A percentile compares a stretch with the other conserved stretches of the same genome.
Evolutionary conservation across 768 basidiomycete genomes (phyloP).

Genomic region (Podaxis carcinomalis): DNA sequence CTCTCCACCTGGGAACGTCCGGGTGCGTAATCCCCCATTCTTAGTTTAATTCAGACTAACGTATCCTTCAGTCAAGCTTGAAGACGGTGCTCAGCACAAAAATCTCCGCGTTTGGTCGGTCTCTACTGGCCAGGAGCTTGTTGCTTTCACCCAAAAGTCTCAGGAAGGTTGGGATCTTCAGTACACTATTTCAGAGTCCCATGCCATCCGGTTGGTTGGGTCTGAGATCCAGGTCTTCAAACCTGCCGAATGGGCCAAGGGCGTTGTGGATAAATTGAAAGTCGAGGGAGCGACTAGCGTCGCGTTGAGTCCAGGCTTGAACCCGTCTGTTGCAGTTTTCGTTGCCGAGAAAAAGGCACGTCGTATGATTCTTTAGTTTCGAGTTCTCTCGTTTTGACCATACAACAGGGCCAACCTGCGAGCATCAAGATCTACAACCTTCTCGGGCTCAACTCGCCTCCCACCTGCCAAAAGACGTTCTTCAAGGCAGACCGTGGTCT

Average conservation of each 20-base stretch:
- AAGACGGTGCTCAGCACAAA: constrained; percentile 88
- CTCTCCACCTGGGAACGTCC: constrained; percentile 95
- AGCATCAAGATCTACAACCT: constrained; percentile 83
- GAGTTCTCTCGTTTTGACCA: background rate
- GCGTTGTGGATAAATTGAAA: constrained; percentile 75
- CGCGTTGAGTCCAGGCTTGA: constrained; percentile 76
- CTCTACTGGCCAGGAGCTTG: constrained; percentile 82
- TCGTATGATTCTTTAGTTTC: background rate
- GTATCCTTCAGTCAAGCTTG: constrained; percentile 62
- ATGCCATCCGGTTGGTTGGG: constrained; percentile 76
- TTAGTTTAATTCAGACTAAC: background rate
- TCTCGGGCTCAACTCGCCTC: constrained; percentile 49
- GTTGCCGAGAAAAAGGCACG: constrained; percentile 88
- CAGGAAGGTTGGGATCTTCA: constrained; percentile 89
- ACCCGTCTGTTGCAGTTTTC: constrained; percentile 89
- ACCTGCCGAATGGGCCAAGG: constrained; percentile 76
- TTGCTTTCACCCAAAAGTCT: constrained; percentile 86
- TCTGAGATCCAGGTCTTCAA: constrained; percentile 82
- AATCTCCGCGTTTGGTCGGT: constrained; percentile 90
- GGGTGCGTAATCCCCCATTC: constrained; percentile 32
- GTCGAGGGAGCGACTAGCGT: constrained; percentile 81
- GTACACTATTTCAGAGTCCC: constrained; percentile 85
- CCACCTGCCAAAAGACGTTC: constrained; percentile 87
- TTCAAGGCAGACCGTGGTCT: constrained; percentile 92
- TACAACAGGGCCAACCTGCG: constrained; percentile 74